phyloP scores from a whole-genome alignment of 495 filamentous ascomycete species.

The Daldinia caldariorum region DNA sequence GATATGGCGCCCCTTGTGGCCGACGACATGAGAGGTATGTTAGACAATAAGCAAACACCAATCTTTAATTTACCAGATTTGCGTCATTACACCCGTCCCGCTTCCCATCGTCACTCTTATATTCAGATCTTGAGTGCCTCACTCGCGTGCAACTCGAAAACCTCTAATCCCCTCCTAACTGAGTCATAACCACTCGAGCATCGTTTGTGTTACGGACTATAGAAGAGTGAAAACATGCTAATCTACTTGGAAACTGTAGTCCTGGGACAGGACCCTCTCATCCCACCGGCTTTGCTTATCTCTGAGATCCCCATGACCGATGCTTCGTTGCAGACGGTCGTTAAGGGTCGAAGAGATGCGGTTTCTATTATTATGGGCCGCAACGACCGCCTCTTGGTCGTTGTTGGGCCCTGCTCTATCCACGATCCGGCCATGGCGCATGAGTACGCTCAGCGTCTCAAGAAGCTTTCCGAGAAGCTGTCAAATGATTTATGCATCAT shows the following conservation, averaged over 20 bases:
- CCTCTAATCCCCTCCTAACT: slow-evolving; percentile 6
- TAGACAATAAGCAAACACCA: slow-evolving; percentile 15
- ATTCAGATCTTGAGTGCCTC: slow-evolving; percentile 19
- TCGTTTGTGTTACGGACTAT: slow-evolving; percentile 6
- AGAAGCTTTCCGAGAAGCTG: slow-evolving; percentile 76
- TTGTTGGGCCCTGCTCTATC: slow-evolving; percentile 96
- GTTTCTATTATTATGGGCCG: slow-evolving; percentile 80
- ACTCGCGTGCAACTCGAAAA: slow-evolving; percentile 23
- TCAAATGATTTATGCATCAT: slow-evolving; percentile 86
- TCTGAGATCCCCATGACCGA: slow-evolving; percentile 84
- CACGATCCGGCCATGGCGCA: slow-evolving; percentile 90
- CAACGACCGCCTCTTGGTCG: slow-evolving; percentile 89
- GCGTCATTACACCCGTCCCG: slow-evolving; percentile 8
- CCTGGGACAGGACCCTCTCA: slow-evolving; percentile 92
- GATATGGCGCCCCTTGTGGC: slow-evolving; percentile 58
- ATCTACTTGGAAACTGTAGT: slow-evolving; percentile 64
- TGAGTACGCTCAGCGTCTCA: slow-evolving; percentile 84
- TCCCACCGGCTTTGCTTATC: slow-evolving; percentile 87
- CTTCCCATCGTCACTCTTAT: neutral
- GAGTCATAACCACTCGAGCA: slow-evolving; percentile 10
- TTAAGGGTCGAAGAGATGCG: slow-evolving; percentile 83
- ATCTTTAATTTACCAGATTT: neutral
- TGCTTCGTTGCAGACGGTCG: slow-evolving; percentile 71
- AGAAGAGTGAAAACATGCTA: slow-evolving; percentile 33
- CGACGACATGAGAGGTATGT: slow-evolving; percentile 61